Base-by-base conservation (phyloP, 192 early-diverging fungal genomes). In the Coemansia brasiliensis region DNA sequence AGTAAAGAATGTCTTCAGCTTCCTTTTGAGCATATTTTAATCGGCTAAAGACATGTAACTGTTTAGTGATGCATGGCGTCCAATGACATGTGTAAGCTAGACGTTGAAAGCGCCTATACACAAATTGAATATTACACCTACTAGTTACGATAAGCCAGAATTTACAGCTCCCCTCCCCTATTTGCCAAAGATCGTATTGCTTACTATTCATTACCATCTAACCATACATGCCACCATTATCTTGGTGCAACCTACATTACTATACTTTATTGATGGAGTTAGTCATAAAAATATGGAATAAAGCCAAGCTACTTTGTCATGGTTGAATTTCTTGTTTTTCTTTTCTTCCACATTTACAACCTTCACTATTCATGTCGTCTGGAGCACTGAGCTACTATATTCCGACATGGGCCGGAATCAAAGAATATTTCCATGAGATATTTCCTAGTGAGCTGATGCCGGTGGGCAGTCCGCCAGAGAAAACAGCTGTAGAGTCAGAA, bases 371-470 rank as follows among this genome's bases (percentile, higher is more conserved):
- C 24, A 69, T 65, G 63, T 49, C 50, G 55, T 53, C 48, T 37
- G n/a, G 49, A 11, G 67, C 59, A 38, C 20, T 77, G n/a, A 53
- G 42, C 35, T 60, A 79, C 51, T 79, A 79, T 24, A 65, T 68
- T 22, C 75, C 75, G 12, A 79, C 75, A 57, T 61, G 57, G 57
- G 10, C 15, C 13, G 69, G 75, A 9, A 27, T 79, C 5, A 68
- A 62, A 37, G 16, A 27, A 3, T 79, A 61, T 26, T 8, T 79
- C 11, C 29, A 46, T 9, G 75, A 79, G 41, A 41, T 72, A 10
- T 79, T 79, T 53, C 75, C 75, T 10, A 61, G 61, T 39, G 56
- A 79, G 46, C 61, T 79, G n/a, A 72, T 79, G 69, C 59, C 65
- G 6, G 52, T 68, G 3, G 75, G 75, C 37, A 69, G 57, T 15